Evolutionary conservation across 2,329 filamentous ascomycete genomes (phyloP), one percentile per base, ranked within the genome.

Genomic region (Cladobotryum mycophilum): DNA sequence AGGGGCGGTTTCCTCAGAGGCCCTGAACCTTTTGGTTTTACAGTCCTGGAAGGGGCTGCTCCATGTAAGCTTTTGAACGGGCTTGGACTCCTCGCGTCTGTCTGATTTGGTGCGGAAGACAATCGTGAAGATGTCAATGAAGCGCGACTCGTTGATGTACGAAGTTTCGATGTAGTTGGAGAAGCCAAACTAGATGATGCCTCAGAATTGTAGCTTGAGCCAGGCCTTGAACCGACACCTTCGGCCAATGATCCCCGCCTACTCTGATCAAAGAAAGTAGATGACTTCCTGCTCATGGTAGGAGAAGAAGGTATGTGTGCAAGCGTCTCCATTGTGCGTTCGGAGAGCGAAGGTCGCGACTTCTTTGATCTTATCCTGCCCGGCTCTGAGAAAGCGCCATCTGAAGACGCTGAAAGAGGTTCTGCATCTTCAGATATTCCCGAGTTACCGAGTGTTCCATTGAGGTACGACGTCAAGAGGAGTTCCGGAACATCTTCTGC

Each of bases 301-400:
- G 91, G 90, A 1, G 90, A 93, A 0, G 88, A 82, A 0, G 90
- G 88, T 30, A 96, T 73, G 43, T 83, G 80, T 3, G 89, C 79
- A 5, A 96, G 72, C 0, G 89, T 95, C 65, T 95, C 89, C 40
- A 95, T 84, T 1, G 91, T 95, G 52, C 92, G 78, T 60, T 96
- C 91, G 0, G 86, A 83, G 4, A 96, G 74, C 0, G 88, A 91
- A 47, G 79, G 74, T 48, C 70, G 63, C 1, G 69, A 62, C 33
- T 67, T 66, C 20, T 53, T 55, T 30, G 57, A 54, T 11, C 60
- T 60, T 34, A 53, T 46, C 40, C 50, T 62, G 41, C 57, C 51
- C 9, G 55, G 55, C 22, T 61, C 62, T 13, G 53, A 41, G 18
- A 48, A 41, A 52, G 3, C 53, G 48, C 30, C 52, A 36, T 41